Conservation (phyloP, 108 stramenopile species). For the Pseudonitzschia delicatissima region DNA sequence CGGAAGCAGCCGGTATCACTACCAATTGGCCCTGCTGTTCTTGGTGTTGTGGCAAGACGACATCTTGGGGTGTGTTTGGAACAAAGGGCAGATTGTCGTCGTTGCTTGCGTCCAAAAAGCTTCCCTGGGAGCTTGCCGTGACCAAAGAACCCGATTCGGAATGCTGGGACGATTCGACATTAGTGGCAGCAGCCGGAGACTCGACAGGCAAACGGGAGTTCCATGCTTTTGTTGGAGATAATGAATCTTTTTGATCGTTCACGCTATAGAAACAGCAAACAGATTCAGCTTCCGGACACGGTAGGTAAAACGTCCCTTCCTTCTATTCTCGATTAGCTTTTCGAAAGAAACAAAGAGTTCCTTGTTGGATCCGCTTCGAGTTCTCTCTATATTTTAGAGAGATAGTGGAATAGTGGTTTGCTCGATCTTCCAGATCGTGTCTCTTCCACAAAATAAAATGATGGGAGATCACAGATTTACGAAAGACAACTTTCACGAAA, state of each 20-base stretch:
- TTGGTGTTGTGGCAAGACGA: conserved; percentile 19
- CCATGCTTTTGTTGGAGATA: conserved; percentile 17
- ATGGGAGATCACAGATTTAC: no score
- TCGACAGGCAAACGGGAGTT: conserved; percentile 42
- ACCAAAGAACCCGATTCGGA: conserved; percentile 28
- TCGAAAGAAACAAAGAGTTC: no score
- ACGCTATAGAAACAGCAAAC: neutral
- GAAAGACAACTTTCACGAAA: no score
- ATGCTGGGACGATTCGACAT: conserved; percentile 14
- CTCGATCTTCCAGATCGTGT: no score
- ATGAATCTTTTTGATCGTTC: neutral
- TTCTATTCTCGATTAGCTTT: no score
- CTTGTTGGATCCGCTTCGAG: no score
- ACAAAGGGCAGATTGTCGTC: conserved; percentile 5
- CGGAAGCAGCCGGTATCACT: conserved; percentile 9
- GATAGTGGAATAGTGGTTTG: no score
- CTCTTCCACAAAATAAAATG: no score
- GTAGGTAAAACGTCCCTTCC: no score
- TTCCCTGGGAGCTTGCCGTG: conserved; percentile 42
- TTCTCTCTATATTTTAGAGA: no score
- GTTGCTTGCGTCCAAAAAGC: conserved; percentile 23
- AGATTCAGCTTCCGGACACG: no score
- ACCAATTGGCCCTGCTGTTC: conserved; percentile 15
- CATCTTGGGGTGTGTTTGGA: conserved; percentile 36
- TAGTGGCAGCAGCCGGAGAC: conserved; percentile 3